Conservation (phyloP, 139 green algal species). For the Chlamydomonas asymmetrica region DNA sequence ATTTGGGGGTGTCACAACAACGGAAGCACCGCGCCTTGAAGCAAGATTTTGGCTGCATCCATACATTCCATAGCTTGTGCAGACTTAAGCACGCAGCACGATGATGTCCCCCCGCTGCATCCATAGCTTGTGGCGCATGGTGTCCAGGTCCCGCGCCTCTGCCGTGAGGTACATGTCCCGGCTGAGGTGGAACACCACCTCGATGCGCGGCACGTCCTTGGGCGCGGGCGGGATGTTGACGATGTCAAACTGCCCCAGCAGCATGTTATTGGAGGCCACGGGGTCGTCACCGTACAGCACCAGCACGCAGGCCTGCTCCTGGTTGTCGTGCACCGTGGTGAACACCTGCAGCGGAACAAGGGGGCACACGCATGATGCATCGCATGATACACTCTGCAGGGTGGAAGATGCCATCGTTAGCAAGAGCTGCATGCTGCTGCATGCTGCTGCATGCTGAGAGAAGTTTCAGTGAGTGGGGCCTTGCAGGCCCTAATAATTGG, state of each 20-base stretch:
- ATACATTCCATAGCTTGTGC: too few species aligned
- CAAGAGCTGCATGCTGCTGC: slow-evolving; percentile 28
- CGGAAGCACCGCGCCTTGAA: too few species aligned
- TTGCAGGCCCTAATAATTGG: too few species aligned
- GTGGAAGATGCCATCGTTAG: too few species aligned
- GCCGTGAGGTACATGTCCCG: slow-evolving; percentile 38
- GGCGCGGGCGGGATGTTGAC: slow-evolving; percentile 59
- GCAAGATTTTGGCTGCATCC: too few species aligned
- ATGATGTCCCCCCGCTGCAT: slow-evolving; percentile 19
- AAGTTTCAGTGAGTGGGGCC: too few species aligned
- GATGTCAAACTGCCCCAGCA: slow-evolving; percentile 66
- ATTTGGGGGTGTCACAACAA: too few species aligned
- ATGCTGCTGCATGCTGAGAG: slow-evolving; percentile 30
- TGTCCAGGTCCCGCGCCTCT: slow-evolving; percentile 53
- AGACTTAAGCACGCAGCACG: too few species aligned
- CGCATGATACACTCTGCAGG: too few species aligned
- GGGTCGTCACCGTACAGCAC: slow-evolving; percentile 54
- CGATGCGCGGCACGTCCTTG: slow-evolving; percentile 55
- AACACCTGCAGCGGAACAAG: slow-evolving; percentile 34
- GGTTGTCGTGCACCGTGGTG: slow-evolving; percentile 63
- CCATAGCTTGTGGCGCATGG: slow-evolving; percentile 49
- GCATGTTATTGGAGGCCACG: slow-evolving; percentile 54
- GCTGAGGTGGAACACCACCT: slow-evolving; percentile 44
- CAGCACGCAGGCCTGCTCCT: slow-evolving; percentile 55
- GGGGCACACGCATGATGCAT: background rate